These are phyloP conservation scores for Candida fluviatilis DNA, from an alignment of 805 yeast genomes.

Conservation along the genomic window DNA sequence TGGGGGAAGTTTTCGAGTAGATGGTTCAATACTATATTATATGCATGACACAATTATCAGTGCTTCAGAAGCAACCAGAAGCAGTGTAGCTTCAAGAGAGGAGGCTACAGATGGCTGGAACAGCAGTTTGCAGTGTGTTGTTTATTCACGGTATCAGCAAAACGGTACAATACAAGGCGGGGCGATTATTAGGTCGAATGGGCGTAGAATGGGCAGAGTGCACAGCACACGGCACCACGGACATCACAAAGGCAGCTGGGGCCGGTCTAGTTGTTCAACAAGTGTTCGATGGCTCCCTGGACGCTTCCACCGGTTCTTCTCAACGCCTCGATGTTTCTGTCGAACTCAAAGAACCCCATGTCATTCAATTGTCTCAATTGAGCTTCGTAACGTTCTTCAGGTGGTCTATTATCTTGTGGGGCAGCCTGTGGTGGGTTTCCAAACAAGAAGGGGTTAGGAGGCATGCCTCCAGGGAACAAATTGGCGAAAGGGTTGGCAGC, in stretches of 20 bases:
- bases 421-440: slow-evolving; percentile 20
- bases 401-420: slow-evolving; percentile 40
- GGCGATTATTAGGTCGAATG: too few relatives aligned
- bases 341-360: slow-evolving; percentile 82
- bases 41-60: too few relatives aligned
- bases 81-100: too few relatives aligned
- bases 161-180: too few relatives aligned
- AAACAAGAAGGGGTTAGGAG: slow-evolving; percentile 49
- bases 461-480: slow-evolving; percentile 31
- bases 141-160: too few relatives aligned
- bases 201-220: too few relatives aligned
- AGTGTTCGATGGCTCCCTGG: slow-evolving; percentile 91
- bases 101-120: too few relatives aligned
- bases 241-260: neutral
- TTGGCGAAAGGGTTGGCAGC: slow-evolving; percentile 38
- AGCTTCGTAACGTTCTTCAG: slow-evolving; percentile 41
- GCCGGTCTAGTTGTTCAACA: slow-evolving; percentile 35
- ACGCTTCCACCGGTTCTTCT: slow-evolving; percentile 96
- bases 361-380: slow-evolving; percentile 45
- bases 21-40: too few relatives aligned
- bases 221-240: too few relatives aligned
- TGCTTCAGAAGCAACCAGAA: too few relatives aligned
- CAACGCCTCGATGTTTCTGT: slow-evolving; percentile 83
- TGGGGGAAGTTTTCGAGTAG: too few relatives aligned
- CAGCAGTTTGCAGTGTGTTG: too few relatives aligned